Base-by-base conservation (phyloP, 1,284 basidiomycete genomes). In the Puccinia polysora region DNA sequence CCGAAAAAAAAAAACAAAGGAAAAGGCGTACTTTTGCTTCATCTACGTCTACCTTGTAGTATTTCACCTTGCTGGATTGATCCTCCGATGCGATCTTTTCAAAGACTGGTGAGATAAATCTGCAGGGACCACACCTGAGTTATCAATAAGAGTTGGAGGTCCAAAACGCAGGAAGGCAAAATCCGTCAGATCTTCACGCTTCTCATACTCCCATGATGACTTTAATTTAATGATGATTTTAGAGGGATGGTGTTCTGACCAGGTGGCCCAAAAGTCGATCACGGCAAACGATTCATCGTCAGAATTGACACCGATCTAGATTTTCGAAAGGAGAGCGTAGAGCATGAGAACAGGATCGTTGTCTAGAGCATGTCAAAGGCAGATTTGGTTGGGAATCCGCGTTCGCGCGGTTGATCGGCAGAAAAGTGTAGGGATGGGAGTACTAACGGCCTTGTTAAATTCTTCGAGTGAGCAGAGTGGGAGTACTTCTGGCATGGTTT, bases 41-140 rank as follows among this genome's bases (percentile, higher is more conserved):
- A 69, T 69, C 67, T 34, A 69, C 56, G 60, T 69, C 67, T 15
- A 69, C 67, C 23, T 60, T 69, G 47, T 69, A 69, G 49, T 49
- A 69, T 36, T 50, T 58, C 18, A 69, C 67, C 49, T 69, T 69
- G 28, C 56, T 43, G 12, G 56, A 25, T 23, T 2, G 6, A 40
- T 69, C 56, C 38, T 58, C 55, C 14, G 40, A 12, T 50, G 67
- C 67, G 20, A 60, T 23, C 18, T 59, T n/a, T 60, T 59, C 67
- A 45, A 69, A 69, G 28, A 34, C 5, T 18, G 67, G 67, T 20
- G 67, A 69, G 38, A 69, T 69, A 2, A 38, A 43, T 34, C 15
- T 36, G 28, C 67, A 69, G 36, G 67, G 67, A 20, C 67, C 67
- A 52, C 56, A 69, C 65, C 65, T 68, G 25, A 25, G 20, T 14